Conservation (phyloP, 2,329 filamentous ascomycete genomes). For the Diplocarpon rosae region DNA sequence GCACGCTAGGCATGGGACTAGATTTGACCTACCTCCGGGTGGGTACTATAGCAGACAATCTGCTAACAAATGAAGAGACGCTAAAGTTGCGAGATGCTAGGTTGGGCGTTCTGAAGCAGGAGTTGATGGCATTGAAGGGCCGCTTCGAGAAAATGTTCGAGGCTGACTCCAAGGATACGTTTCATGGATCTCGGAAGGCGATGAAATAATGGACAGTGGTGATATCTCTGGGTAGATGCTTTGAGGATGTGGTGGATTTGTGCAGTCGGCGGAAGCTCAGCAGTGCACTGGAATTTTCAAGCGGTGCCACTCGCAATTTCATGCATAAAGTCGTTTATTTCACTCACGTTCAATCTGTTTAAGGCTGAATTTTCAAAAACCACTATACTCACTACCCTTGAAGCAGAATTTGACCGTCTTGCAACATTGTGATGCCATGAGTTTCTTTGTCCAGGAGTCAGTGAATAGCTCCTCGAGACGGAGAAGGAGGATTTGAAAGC, state of each 20-base stretch:
- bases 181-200: not conserved
- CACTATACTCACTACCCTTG: too few species aligned
- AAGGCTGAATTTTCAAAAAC: too few species aligned
- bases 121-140: conserved; percentile 16
- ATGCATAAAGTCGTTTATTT: too few species aligned
- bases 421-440: too few species aligned
- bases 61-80: conserved; percentile 4
- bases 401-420: too few species aligned
- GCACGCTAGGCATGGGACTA: conserved; percentile 9
- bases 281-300: too few species aligned
- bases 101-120: not conserved
- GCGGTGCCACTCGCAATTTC: too few species aligned
- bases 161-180: conserved; percentile 15
- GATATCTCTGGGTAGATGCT: not conserved
- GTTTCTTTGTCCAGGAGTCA: too few species aligned
- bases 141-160: conserved; percentile 17
- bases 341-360: too few species aligned
- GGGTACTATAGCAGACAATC: not conserved
- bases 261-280: too few species aligned
- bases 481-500: too few species aligned
- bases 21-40: conserved; percentile 7
- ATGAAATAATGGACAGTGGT: not conserved
- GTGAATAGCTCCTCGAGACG: too few species aligned
- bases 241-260: not conserved
- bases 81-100: conserved; percentile 1